phyloP scores from a whole-genome alignment of 2,329 filamentous ascomycete species.

The Grosmannia serpens region DNA sequence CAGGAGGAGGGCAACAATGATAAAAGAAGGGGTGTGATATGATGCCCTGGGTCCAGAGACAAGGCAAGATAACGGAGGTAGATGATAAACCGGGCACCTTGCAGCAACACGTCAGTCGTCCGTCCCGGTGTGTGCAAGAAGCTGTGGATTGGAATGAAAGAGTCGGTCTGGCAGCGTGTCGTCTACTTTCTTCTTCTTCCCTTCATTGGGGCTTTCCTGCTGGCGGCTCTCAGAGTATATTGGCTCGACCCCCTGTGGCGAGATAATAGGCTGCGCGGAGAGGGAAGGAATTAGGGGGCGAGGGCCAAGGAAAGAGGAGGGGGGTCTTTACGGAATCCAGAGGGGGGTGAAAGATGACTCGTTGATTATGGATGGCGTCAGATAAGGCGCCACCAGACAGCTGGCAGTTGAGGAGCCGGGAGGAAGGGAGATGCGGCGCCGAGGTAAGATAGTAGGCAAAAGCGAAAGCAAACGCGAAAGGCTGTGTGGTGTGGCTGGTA shows the following conservation, averaged over 20 bases:
- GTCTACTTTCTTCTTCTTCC: not conserved
- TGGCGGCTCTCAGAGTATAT: not conserved
- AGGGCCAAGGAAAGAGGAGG: not conserved
- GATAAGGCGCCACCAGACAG: conserved; percentile 7
- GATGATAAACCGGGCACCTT: not conserved
- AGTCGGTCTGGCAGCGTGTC: conserved; percentile 1
- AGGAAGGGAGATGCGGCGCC: not conserved
- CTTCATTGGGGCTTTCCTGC: not conserved
- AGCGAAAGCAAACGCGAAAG: too few relatives aligned
- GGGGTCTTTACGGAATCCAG: not conserved
- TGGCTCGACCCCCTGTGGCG: not conserved
- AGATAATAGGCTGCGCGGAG: not conserved
- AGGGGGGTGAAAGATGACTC: not conserved
- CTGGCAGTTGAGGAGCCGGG: not conserved
- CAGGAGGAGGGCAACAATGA: not conserved
- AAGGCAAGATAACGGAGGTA: not conserved
- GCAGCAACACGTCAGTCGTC: not conserved
- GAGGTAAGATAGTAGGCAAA: not conserved
- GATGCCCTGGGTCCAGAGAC: not conserved
- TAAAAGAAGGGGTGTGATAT: not conserved
- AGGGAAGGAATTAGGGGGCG: not conserved
- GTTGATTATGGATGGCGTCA: conserved; percentile 10
- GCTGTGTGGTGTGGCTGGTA: not conserved
- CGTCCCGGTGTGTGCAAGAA: not conserved
- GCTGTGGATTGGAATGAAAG: not conserved